Percentiles rank a stretch among this genome's conserved stretches.
Conservation (phyloP, 345 rosid genomes). For the Eucalyptus sp. region DNA sequence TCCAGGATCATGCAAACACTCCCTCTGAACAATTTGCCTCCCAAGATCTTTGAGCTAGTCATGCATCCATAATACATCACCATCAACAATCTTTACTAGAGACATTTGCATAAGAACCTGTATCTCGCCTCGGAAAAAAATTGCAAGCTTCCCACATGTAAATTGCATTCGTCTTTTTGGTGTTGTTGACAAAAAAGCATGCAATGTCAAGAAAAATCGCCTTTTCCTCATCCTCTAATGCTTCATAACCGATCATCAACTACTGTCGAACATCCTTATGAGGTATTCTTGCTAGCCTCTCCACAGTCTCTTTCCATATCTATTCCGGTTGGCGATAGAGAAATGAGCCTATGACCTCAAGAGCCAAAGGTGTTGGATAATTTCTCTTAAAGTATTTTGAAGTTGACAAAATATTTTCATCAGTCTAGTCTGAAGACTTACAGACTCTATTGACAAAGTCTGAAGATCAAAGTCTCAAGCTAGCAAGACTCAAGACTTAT, state of each 20-base stretch:
- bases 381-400: no score
- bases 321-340: neutral
- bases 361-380: neutral
- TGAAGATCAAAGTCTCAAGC: no score
- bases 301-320: neutral
- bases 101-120: neutral
- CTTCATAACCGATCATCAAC: neutral
- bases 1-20: neutral
- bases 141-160: neutral
- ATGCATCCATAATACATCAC: neutral
- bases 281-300: neutral
- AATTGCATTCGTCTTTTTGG: neutral
- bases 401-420: no score
- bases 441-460: no score
- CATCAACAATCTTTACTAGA: neutral
- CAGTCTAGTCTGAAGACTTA: no score
- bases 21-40: neutral
- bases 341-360: neutral
- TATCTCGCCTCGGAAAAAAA: neutral
- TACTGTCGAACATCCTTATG: neutral
- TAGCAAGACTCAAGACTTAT: no score
- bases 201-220: neutral
- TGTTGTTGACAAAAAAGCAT: neutral
- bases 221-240: neutral
- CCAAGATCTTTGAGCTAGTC: neutral